These are phyloP conservation scores for Geotrichum histeridarum DNA, from an alignment of 1,139 yeast species.

Conservation along the genomic window DNA sequence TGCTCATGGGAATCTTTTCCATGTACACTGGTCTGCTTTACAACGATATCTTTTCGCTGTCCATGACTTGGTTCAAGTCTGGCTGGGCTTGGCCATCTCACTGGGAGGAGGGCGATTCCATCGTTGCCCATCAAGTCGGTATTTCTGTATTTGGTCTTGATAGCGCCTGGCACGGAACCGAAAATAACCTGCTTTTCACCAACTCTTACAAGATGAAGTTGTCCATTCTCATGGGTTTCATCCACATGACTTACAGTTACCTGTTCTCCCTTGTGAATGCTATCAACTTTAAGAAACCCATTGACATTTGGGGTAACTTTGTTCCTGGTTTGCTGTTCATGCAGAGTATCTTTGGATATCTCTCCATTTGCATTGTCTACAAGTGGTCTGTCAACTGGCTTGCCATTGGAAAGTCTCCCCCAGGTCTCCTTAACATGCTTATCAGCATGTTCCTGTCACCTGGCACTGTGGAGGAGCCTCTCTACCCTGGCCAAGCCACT, in stretches of 20 bases:
- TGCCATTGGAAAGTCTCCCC: conserved; percentile 68
- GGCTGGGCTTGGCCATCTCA: conserved; percentile 92
- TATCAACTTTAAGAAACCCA: conserved; percentile 62
- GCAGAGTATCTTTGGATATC: conserved; percentile 93
- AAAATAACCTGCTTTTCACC: conserved; percentile 80
- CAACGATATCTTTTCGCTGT: conserved; percentile 87
- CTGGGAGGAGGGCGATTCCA: conserved; percentile 57
- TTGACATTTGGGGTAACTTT: conserved; percentile 88
- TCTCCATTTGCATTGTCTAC: conserved; percentile 76
- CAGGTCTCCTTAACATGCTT: conserved; percentile 88
- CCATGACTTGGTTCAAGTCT: conserved; percentile 77
- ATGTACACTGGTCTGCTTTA: conserved; percentile 90
- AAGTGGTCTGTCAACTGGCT: conserved; percentile 96
- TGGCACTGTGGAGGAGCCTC: conserved; percentile 75
- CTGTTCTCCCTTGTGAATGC: conserved; percentile 81
- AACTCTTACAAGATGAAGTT: conserved; percentile 96
- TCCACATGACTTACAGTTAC: conserved; percentile 89
- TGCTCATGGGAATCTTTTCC: conserved; percentile 88
- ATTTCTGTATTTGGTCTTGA: conserved; percentile 83
- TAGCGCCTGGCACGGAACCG: conserved; percentile 97
- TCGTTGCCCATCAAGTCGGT: conserved; percentile 61
- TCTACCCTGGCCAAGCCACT: conserved; percentile 77
- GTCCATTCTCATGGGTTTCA: conserved; percentile 88
- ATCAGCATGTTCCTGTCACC: conserved; percentile 95
- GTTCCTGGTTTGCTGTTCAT: conserved; percentile 90